A percentile compares a stretch with the other conserved stretches of the same genome.
phyloP scores from a whole-genome alignment of 352 stramenopile species.

The Globisporangium recalcitrans region DNA sequence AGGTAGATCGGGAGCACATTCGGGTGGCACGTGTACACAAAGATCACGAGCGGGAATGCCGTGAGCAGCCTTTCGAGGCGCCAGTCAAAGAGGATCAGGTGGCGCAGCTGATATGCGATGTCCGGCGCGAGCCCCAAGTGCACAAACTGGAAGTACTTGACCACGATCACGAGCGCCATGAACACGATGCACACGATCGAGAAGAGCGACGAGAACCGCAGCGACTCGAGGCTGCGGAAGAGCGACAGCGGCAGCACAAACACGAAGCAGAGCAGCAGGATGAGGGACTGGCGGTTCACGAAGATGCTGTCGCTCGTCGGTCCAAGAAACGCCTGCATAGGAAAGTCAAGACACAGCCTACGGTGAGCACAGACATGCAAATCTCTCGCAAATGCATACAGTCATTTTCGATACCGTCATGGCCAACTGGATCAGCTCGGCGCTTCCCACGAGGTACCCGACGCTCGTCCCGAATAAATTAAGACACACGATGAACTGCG shows the following conservation, averaged over 20 bases:
- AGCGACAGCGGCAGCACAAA: constrained; percentile 82
- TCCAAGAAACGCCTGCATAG: constrained; percentile 33
- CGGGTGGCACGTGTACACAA: constrained; percentile 85
- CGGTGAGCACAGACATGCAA: not conserved
- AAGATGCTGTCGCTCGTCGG: constrained; percentile 44
- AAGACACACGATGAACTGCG: constrained; percentile 73
- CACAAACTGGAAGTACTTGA: constrained; percentile 89
- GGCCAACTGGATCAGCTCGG: constrained; percentile 68
- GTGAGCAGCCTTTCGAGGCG: constrained; percentile 52
- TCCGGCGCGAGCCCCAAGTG: constrained; percentile 52
- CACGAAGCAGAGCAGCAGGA: constrained; percentile 48
- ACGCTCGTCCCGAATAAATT: constrained; percentile 88
- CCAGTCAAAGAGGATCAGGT: constrained; percentile 75
- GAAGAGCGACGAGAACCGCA: constrained; percentile 86
- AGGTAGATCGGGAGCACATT: constrained; percentile 88
- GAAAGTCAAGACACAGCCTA: not conserved
- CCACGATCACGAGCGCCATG: constrained; percentile 82
- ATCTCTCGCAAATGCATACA: no score
- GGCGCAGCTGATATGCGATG: constrained; percentile 69
- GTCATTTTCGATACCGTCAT: constrained; percentile 34
- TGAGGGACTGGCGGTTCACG: constrained; percentile 58
- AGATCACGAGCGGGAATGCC: constrained; percentile 80
- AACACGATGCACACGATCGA: constrained; percentile 87
- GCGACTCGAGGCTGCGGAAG: constrained; percentile 72
- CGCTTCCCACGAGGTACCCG: constrained; percentile 77